A percentile compares a stretch with the other conserved stretches of the same genome.
phyloP scores from a whole-genome alignment of 495 filamentous ascomycete genomes.

The Aspergillus olivimuriae region DNA sequence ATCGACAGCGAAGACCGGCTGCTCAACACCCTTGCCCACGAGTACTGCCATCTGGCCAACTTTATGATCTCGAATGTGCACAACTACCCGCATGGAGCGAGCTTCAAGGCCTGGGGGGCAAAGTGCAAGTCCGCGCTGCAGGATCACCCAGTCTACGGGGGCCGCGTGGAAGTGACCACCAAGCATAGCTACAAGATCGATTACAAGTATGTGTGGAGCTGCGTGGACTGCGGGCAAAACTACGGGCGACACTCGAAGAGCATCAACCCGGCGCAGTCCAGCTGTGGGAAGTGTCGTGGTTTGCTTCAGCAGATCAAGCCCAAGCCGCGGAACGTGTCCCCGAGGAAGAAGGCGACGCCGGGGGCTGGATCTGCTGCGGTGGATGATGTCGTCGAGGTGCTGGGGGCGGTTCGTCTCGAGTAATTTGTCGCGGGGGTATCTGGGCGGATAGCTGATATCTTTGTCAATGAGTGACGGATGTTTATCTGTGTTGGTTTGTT shows the following conservation, averaged over 20 bases:
- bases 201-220: constrained; percentile 85
- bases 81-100: constrained; percentile 69
- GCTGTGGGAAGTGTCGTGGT: constrained; percentile 66
- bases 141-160: constrained; percentile 37
- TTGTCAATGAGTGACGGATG: too few species aligned
- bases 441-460: too few species aligned
- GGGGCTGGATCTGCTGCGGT: too few species aligned
- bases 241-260: constrained; percentile 80
- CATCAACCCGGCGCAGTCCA: constrained; percentile 57
- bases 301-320: constrained; percentile 73
- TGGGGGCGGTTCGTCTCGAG: constrained; percentile 8
- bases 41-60: constrained; percentile 90
- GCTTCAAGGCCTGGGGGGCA: constrained; percentile 69
- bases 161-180: constrained; percentile 69
- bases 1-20: constrained; percentile 72
- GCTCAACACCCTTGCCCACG: constrained; percentile 82
- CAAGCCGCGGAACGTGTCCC: constrained; percentile 50
- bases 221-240: constrained; percentile 56
- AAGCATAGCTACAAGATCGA: constrained; percentile 83
- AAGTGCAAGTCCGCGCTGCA: constrained; percentile 40
- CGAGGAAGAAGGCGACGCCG: constrained; percentile 45
- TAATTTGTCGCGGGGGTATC: too few species aligned
- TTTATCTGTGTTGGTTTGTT: too few species aligned
- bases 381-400: constrained; percentile 2
- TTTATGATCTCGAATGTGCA: constrained; percentile 69